Evolutionary conservation across 148 eudicot species (phyloP).

Genomic region (Rhododendron williamsianum): DNA sequence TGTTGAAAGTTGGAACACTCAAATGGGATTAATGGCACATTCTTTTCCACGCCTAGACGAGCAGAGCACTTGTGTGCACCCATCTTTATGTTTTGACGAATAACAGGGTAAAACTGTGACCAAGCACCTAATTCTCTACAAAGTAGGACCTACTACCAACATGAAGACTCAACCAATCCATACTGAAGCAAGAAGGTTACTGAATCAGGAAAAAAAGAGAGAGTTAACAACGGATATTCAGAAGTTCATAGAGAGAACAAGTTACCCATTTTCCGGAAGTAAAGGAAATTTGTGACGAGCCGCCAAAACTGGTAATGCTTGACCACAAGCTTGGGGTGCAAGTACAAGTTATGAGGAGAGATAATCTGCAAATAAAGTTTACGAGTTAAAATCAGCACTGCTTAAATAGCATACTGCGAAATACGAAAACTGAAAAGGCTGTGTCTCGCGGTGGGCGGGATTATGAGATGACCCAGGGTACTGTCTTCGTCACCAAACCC

Average conservation of each 20-base stretch:
- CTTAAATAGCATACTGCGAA: neutral
- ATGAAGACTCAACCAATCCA: neutral
- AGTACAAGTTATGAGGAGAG: conserved; percentile 78
- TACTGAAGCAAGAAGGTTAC: neutral
- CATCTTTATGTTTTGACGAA: neutral
- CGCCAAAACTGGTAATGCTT: conserved; percentile 96
- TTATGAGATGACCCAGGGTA: neutral
- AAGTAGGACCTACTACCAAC: neutral
- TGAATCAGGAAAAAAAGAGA: neutral
- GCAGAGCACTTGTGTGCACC: neutral
- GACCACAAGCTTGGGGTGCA: conserved; percentile 82
- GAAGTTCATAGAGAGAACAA: neutral
- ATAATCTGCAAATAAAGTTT: conserved; percentile 60
- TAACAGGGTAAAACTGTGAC: neutral
- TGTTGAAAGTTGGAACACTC: neutral
- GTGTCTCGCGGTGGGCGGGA: neutral
- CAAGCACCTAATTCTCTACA: neutral
- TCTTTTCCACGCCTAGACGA: neutral
- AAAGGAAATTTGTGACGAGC: conserved; percentile 83
- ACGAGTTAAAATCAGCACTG: conserved; percentile 6
- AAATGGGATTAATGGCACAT: neutral
- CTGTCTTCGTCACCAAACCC: neutral
- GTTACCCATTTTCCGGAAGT: conserved; percentile 97
- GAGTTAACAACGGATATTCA: neutral
- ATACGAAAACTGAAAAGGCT: neutral